Percentiles rank a stretch among this genome's conserved stretches.
Conservation (phyloP, 1,284 basidiomycete species). For the Schizophyllum amplum region DNA sequence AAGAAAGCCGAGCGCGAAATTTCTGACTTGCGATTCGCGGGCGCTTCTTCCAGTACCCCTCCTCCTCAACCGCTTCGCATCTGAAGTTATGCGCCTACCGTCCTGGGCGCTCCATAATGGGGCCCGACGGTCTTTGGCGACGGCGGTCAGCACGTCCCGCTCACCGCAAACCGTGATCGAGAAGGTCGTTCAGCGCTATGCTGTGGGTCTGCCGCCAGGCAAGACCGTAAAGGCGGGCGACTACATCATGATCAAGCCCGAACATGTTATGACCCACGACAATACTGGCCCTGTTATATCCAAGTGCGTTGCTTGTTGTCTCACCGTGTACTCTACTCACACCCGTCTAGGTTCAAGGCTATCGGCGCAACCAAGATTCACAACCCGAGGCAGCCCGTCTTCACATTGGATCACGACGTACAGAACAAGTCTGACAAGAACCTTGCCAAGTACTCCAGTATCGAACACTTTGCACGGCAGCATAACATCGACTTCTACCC, state of each 20-base stretch:
- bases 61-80: background rate
- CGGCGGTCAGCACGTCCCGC: conserved; percentile 9
- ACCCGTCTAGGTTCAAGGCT: conserved; percentile 73
- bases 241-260: conserved; percentile 98
- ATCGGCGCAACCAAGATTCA: conserved; percentile 87
- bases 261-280: conserved; percentile 97
- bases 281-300: conserved; percentile 98
- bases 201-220: conserved; percentile 75
- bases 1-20: background rate
- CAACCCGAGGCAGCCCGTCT: conserved; percentile 83
- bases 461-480: conserved; percentile 85
- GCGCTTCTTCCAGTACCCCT: background rate
- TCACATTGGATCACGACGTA: conserved; percentile 97
- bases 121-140: conserved; percentile 1
- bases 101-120: background rate
- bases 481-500: conserved; percentile 95
- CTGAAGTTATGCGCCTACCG: background rate
- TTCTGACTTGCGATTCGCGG: background rate
- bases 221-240: conserved; percentile 88
- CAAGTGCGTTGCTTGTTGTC: conserved; percentile 52
- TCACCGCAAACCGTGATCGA: conserved; percentile 90
- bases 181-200: conserved; percentile 97
- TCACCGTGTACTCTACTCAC: conserved; percentile 8
- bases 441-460: conserved; percentile 86
- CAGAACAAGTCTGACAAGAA: conserved; percentile 97